Conservation (phyloP, 2,329 filamentous ascomycete genomes). For the Fusarium sp. region DNA sequence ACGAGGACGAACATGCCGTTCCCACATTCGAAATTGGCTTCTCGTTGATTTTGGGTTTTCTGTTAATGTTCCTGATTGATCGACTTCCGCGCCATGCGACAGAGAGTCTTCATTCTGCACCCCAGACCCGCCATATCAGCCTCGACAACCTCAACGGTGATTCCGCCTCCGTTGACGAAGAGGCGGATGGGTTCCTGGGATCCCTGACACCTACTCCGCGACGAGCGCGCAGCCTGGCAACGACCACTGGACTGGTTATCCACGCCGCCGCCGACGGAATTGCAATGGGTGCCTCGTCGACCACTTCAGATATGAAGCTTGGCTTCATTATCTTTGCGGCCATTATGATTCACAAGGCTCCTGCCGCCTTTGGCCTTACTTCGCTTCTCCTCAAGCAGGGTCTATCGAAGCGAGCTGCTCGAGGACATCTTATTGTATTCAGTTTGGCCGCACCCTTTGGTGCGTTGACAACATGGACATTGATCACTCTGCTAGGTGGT, state of each 20-base stretch:
- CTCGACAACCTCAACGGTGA: conserved; percentile 78
- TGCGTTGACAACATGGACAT: conserved; percentile 82
- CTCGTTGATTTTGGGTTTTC: conserved; percentile 86
- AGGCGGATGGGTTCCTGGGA: conserved; percentile 68
- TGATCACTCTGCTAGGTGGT: conserved; percentile 79
- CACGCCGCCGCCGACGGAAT: conserved; percentile 96
- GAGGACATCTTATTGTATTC: conserved; percentile 89
- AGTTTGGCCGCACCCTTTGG: conserved; percentile 90
- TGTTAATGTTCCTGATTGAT: conserved; percentile 97
- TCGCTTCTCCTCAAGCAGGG: conserved; percentile 91
- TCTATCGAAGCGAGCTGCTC: conserved; percentile 83
- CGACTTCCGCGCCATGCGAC: conserved; percentile 79
- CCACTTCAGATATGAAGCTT: conserved; percentile 76
- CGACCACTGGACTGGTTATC: conserved; percentile 93
- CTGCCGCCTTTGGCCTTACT: conserved; percentile 93
- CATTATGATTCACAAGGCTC: conserved; percentile 97
- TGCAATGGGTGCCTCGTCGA: conserved; percentile 89
- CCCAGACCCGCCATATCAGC: conserved; percentile 84
- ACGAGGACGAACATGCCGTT: conserved; percentile 52
- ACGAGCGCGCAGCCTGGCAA: conserved; percentile 74
- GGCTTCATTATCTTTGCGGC: conserved; percentile 94
- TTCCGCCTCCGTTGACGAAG: conserved; percentile 61
- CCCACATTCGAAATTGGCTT: conserved; percentile 85
- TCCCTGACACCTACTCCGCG: conserved; percentile 66
- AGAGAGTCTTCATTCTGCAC: conserved; percentile 70